Evolutionary conservation across 2,329 filamentous ascomycete species (phyloP), one percentile per base, ranked within the genome.

Genomic region (Claviceps pazoutovae): DNA sequence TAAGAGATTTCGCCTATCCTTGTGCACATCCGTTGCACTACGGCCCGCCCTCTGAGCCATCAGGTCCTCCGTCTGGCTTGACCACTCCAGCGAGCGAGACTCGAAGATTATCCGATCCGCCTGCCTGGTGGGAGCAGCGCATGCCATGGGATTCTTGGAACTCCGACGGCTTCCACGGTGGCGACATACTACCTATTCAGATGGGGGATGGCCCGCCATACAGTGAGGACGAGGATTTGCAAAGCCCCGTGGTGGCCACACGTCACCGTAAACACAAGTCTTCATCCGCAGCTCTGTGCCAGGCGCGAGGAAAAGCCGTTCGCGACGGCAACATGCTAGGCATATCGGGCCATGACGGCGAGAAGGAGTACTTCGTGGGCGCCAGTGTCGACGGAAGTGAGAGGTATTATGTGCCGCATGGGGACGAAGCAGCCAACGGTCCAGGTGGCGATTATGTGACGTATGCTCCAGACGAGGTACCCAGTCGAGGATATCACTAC

Each of bases 1-100:
- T 98, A 57, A 85, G 93, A 62, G 93, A 98, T 74, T 98, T 97
- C 70, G 93, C 93, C 59, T 98, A 97, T 65, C 82, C 88, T 36
- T 65, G 79, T 26, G 76, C 78, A 51, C 87, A 97, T 66, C 89
- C 88, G 44, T 76, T 96, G 67, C 93, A 97, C 72, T 95, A 95
- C 74, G 93, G 93, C 1, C 86, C 91, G n/a, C 83, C 88, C 16
- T 84, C 84, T 39, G 84, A 89, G 59, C 74, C 80, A 26, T 83
- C 80, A 49, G 71, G 74, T 50, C 80, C 82, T n/a, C 75, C 81
- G 8, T 94, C 89, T 1, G 84, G 83, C 53, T 76, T 86, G 59
- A 90, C 85, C n/a, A 95, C 90, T 0, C 89, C 91, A 9, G 82
- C 79, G 16, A 93, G 86, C 67, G 88, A 93, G 67, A 74, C 80